Conservation (phyloP, 371 early-diverging fungal genomes). For the Mortierella sp. region DNA sequence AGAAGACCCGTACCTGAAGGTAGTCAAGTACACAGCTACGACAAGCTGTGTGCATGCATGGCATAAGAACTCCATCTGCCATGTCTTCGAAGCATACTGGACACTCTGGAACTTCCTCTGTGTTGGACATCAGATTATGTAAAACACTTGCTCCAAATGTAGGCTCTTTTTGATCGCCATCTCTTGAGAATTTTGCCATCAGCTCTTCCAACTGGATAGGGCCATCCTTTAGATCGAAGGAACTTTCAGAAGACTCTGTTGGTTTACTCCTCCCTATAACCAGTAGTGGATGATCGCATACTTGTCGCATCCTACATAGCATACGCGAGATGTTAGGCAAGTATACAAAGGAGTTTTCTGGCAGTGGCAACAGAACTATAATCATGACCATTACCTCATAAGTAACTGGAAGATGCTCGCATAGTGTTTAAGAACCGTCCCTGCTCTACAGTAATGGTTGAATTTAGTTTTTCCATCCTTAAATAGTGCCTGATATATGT, state of each 20-base stretch:
- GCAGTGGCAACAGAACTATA: neutral
- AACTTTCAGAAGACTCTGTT: constrained; percentile 18
- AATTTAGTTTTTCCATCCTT: constrained; percentile 86
- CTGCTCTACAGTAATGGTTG: constrained; percentile 85
- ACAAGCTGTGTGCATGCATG: constrained; percentile 78
- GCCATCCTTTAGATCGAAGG: constrained; percentile 48
- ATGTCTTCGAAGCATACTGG: constrained; percentile 68
- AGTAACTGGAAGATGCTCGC: constrained; percentile 91
- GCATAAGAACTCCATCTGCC: constrained; percentile 66
- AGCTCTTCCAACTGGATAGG: constrained; percentile 61
- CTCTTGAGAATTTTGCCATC: constrained; percentile 58
- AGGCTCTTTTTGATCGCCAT: constrained; percentile 31
- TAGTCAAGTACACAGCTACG: constrained; percentile 70
- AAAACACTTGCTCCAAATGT: constrained; percentile 59
- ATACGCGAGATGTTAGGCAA: neutral
- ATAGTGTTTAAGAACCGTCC: constrained; percentile 93
- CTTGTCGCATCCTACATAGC: constrained; percentile 66
- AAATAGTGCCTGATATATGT: constrained; percentile 91
- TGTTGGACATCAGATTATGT: constrained; percentile 51
- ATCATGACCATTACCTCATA: constrained; percentile 58
- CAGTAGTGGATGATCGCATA: constrained; percentile 74
- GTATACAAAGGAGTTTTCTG: neutral
- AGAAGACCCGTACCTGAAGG: constrained; percentile 59
- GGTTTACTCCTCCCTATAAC: constrained; percentile 55
- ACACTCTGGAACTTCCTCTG: constrained; percentile 56